A percentile compares a stretch with the other conserved stretches of the same genome.
Evolutionary conservation across 129 eudicot genomes (phyloP).

Genomic region (Flaveria sonorensis): DNA sequence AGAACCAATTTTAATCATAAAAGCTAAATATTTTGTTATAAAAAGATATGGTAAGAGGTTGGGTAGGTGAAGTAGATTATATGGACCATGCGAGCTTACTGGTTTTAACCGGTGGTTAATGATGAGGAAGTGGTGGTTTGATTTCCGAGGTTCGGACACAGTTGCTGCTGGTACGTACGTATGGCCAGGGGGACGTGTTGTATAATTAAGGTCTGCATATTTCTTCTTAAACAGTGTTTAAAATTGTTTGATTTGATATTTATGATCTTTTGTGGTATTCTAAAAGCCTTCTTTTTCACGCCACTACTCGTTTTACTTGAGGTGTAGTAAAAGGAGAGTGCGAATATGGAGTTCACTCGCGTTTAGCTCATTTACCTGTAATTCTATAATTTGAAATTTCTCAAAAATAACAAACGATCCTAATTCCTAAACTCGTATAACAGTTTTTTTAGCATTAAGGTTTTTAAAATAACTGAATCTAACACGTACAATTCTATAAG

Average conservation of each 20-base stretch:
- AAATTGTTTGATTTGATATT: conserved; percentile 33
- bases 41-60: conserved; percentile 5
- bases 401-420: no score
- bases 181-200: conserved; percentile 30
- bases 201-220: conserved; percentile 26
- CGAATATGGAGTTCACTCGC: no score
- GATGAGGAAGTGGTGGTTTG: conserved; percentile 27
- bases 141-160: conserved; percentile 41
- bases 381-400: no score
- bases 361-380: no score
- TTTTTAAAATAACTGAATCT: no score
- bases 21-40: no score
- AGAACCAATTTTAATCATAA: no score
- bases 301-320: background rate
- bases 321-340: no score
- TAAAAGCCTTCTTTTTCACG: background rate
- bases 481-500: no score
- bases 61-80: conserved; percentile 23
- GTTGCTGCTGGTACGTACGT: conserved; percentile 22
- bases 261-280: conserved; percentile 9
- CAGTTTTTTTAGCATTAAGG: no score
- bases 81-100: conserved; percentile 9
- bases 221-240: conserved; percentile 33
- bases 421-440: no score
- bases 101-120: conserved; percentile 31